A percentile compares a stretch with the other conserved stretches of the same genome.
These are phyloP conservation scores for Schwanniomyces sp. DNA, from an alignment of 805 yeast genomes.

Conservation along the genomic window DNA sequence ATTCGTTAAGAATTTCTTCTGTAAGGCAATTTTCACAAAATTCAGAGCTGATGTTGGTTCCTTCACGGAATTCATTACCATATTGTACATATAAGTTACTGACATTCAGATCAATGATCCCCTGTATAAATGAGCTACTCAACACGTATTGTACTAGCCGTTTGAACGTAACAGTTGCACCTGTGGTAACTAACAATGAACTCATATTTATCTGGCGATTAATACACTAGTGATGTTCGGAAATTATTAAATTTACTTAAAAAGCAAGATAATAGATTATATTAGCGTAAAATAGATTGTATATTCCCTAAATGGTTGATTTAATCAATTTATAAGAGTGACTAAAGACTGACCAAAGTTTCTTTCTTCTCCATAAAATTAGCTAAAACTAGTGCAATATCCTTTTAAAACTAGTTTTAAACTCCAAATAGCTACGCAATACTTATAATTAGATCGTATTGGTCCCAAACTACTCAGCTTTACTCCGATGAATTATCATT, in stretches of 20 bases:
- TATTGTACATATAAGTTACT: conserved; percentile 25
- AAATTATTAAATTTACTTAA: not conserved
- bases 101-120: conserved; percentile 37
- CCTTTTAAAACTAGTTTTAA: too few relatives aligned
- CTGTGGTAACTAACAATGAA: conserved; percentile 66
- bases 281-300: too few relatives aligned
- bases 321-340: too few relatives aligned
- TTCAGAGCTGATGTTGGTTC: conserved; percentile 20
- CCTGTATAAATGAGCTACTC: conserved; percentile 27
- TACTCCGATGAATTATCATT: not conserved
- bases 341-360: too few relatives aligned
- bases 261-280: too few relatives aligned
- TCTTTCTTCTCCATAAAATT: too few relatives aligned
- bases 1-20: conserved; percentile 3
- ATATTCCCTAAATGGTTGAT: too few relatives aligned
- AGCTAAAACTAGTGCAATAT: too few relatives aligned
- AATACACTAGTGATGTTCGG: not conserved
- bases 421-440: too few relatives aligned
- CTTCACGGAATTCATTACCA: conserved; percentile 29
- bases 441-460: too few relatives aligned
- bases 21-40: conserved; percentile 18
- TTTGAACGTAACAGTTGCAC: conserved; percentile 86
- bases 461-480: not conserved
- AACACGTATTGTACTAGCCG: conserved; percentile 50
- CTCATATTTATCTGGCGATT: not conserved